phyloP scores from a whole-genome alignment of 345 rosid species.

The Gossypium longicalyx region DNA sequence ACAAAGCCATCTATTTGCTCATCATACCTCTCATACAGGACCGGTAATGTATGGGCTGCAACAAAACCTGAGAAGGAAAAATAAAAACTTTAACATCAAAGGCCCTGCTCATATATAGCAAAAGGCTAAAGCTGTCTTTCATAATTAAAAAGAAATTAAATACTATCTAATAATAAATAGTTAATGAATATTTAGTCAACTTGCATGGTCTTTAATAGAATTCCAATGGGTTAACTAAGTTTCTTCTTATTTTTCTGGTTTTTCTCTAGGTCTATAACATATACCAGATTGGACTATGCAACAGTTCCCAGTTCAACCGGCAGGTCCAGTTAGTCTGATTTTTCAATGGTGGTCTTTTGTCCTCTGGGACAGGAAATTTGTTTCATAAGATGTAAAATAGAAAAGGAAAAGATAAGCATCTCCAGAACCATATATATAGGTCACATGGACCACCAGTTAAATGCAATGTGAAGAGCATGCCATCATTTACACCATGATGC shows the following conservation, averaged over 20 bases:
- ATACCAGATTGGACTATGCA: neutral
- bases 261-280: neutral
- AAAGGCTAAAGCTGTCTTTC: neutral
- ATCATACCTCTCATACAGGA: slow-evolving; percentile 79
- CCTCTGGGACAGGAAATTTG: too few species aligned
- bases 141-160: neutral
- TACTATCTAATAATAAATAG: too few species aligned
- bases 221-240: too few species aligned
- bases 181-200: too few species aligned
- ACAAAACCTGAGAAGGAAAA: slow-evolving; percentile 60
- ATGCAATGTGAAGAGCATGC: neutral
- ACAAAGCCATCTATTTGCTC: slow-evolving; percentile 65
- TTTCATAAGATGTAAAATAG: too few species aligned
- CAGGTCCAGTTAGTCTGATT: too few species aligned
- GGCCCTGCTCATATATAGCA: neutral
- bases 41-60: slow-evolving; percentile 89
- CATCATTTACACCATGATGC: too few species aligned
- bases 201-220: too few species aligned
- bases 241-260: too few species aligned
- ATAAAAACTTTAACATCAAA: neutral
- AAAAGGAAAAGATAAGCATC: neutral
- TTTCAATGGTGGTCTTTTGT: too few species aligned
- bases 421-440: neutral
- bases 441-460: neutral
- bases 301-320: neutral